These are phyloP conservation scores for Syzygium jambos DNA, from an alignment of 345 rosid genomes.

Conservation along the genomic window DNA sequence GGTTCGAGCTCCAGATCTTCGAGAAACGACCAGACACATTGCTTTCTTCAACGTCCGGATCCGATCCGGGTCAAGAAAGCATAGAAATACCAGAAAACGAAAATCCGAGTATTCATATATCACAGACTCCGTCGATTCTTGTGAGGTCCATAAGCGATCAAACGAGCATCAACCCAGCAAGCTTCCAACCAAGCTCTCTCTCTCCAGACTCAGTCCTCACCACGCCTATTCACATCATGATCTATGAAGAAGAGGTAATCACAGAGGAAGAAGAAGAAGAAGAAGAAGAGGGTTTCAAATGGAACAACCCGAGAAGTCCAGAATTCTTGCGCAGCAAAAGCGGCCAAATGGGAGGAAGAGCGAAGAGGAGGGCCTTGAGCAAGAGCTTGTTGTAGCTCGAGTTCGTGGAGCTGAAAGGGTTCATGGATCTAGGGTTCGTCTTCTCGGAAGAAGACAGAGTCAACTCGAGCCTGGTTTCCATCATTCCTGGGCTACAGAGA, in stretches of 20 bases:
- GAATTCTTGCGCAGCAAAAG: background rate
- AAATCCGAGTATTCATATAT: slow-evolving; percentile 1
- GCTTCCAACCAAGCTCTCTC: background rate
- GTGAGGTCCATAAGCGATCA: slow-evolving; percentile 47
- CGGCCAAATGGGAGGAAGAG: background rate
- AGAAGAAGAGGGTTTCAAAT: background rate
- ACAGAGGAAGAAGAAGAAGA: too few relatives aligned
- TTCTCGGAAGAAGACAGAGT: slow-evolving; percentile 60
- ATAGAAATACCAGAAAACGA: slow-evolving; percentile 10
- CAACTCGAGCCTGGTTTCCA: slow-evolving; percentile 53
- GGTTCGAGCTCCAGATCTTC: slow-evolving; percentile 40
- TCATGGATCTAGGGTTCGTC: slow-evolving; percentile 84
- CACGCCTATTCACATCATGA: slow-evolving; percentile 3
- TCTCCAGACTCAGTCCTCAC: slow-evolving; percentile 48
- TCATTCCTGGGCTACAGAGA: slow-evolving; percentile 68
- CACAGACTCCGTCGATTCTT: slow-evolving; percentile 8
- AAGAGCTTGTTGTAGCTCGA: slow-evolving; percentile 64
- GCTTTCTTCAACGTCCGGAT: background rate
- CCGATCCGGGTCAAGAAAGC: slow-evolving; percentile 6
- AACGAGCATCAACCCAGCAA: slow-evolving; percentile 15
- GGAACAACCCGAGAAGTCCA: background rate
- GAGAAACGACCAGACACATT: slow-evolving; percentile 7
- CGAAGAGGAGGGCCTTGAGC: slow-evolving; percentile 19
- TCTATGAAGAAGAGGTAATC: slow-evolving; percentile 8
- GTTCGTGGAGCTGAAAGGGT: slow-evolving; percentile 73